These are phyloP conservation scores for Nymphaea colorata DNA, from an alignment of 164 flowering plant genomes.

Conservation along the genomic window DNA sequence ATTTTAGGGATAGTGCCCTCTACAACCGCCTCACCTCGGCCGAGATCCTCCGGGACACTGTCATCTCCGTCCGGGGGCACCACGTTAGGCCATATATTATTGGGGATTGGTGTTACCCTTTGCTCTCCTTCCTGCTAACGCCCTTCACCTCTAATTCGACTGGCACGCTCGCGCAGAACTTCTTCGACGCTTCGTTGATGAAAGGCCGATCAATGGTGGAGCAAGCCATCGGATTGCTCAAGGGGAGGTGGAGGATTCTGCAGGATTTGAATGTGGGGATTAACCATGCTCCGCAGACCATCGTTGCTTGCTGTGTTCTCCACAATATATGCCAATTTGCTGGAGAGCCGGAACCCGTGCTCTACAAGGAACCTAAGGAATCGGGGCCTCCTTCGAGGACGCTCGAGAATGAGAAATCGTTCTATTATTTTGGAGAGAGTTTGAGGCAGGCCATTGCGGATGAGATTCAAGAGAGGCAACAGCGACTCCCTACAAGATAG, in stretches of 20 bases:
- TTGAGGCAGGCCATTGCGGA: constrained; percentile 85
- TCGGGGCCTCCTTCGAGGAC: constrained; percentile 40
- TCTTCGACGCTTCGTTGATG: constrained; percentile 73
- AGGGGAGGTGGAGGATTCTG: constrained; percentile 86
- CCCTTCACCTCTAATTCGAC: constrained; percentile 45
- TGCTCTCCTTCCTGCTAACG: constrained; percentile 65
- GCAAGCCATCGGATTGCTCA: constrained; percentile 80
- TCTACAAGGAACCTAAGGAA: constrained; percentile 74
- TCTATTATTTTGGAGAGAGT: constrained; percentile 53
- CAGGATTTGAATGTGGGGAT: constrained; percentile 86
- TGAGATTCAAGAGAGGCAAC: constrained; percentile 46
- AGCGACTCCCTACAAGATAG: constrained; percentile 44
- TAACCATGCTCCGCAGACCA: constrained; percentile 81
- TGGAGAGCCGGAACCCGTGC: constrained; percentile 82
- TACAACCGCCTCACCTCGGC: constrained; percentile 58
- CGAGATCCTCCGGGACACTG: constrained; percentile 76
- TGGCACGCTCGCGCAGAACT: constrained; percentile 54
- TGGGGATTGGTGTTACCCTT: constrained; percentile 82
- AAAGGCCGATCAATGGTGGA: constrained; percentile 55
- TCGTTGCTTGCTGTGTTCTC: constrained; percentile 93
- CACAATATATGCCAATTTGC: constrained; percentile 95
- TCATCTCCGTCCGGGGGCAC: constrained; percentile 55
- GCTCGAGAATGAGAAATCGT: constrained; percentile 72
- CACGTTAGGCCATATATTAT: constrained; percentile 74
- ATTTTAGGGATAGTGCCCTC: constrained; percentile 70